phyloP scores from a whole-genome alignment of 164 flowering plant species.

The Vitis labrusca region DNA sequence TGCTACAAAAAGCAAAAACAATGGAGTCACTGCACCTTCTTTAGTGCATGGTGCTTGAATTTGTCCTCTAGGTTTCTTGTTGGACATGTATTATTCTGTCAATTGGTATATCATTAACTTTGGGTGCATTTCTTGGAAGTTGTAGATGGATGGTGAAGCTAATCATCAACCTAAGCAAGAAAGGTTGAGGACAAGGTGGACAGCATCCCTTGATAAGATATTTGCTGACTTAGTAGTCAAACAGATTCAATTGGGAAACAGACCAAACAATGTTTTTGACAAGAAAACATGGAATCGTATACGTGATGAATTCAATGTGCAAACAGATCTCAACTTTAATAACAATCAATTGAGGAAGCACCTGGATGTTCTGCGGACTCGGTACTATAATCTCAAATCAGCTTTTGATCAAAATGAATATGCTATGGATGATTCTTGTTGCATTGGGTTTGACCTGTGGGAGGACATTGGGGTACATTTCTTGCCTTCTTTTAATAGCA shows the following conservation, averaged over 20 bases:
- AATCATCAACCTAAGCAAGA: slow-evolving; percentile 50
- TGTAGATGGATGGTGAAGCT: slow-evolving; percentile 43
- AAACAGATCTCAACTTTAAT: slow-evolving; percentile 54
- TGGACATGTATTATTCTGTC: no score
- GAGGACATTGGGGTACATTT: slow-evolving; percentile 48
- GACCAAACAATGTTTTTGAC: slow-evolving; percentile 59
- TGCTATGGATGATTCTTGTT: slow-evolving; percentile 39
- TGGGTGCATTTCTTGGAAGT: background rate
- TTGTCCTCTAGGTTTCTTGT: no score
- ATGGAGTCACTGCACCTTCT: no score
- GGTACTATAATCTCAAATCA: slow-evolving; percentile 50
- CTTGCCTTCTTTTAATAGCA: background rate
- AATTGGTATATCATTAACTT: background rate
- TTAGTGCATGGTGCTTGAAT: no score
- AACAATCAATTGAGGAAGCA: slow-evolving; percentile 71
- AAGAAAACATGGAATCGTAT: slow-evolving; percentile 65
- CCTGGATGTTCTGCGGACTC: slow-evolving; percentile 58
- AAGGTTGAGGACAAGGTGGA: slow-evolving; percentile 67
- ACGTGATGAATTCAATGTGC: slow-evolving; percentile 52
- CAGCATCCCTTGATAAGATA: slow-evolving; percentile 54
- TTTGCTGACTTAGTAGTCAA: slow-evolving; percentile 66
- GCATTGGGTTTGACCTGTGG: slow-evolving; percentile 55
- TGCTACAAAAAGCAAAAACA: background rate
- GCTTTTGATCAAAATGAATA: slow-evolving; percentile 46
- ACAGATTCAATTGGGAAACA: slow-evolving; percentile 50